Conservation (phyloP, 2,329 filamentous ascomycete genomes). For the Parascedosporium putredinis region DNA sequence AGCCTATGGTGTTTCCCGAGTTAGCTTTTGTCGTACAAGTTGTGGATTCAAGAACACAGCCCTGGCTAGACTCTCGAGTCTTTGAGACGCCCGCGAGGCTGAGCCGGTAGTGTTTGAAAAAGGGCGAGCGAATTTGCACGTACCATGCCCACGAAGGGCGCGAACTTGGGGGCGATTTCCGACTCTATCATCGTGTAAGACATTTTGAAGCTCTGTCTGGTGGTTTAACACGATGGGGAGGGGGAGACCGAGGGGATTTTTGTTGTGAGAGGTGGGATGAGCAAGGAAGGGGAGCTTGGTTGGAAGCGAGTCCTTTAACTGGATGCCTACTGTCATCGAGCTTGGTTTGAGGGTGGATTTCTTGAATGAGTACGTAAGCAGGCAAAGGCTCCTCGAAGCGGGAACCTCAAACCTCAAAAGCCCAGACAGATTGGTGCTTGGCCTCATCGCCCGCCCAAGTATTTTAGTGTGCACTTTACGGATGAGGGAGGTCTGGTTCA, state of each 20-base stretch:
- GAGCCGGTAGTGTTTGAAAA: not conserved
- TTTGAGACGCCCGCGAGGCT: too few relatives aligned
- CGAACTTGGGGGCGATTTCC: slow-evolving; percentile 65
- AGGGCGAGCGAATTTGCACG: slow-evolving; percentile 19
- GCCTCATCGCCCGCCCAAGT: too few relatives aligned
- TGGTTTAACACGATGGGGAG: not conserved
- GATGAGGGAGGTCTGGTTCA: too few relatives aligned
- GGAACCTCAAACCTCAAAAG: too few relatives aligned
- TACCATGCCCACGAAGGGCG: slow-evolving; percentile 84
- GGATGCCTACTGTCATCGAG: not conserved
- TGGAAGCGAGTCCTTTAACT: not conserved
- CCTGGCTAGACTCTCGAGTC: too few relatives aligned
- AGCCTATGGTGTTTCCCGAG: slow-evolving; percentile 36
- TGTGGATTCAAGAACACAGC: too few relatives aligned
- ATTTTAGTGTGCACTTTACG: too few relatives aligned
- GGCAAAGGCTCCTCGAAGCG: too few relatives aligned
- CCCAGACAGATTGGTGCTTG: too few relatives aligned
- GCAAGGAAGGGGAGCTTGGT: not conserved
- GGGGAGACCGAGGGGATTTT: not conserved
- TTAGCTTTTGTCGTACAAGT: too few relatives aligned
- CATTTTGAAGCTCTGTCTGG: too few relatives aligned
- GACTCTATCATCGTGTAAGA: slow-evolving; percentile 39
- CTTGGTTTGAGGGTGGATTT: not conserved
- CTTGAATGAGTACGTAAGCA: slow-evolving; percentile 4
- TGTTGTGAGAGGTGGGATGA: not conserved